phyloP scores from a whole-genome alignment of 768 basidiomycete species.

The Cyclocybe aegerita region DNA sequence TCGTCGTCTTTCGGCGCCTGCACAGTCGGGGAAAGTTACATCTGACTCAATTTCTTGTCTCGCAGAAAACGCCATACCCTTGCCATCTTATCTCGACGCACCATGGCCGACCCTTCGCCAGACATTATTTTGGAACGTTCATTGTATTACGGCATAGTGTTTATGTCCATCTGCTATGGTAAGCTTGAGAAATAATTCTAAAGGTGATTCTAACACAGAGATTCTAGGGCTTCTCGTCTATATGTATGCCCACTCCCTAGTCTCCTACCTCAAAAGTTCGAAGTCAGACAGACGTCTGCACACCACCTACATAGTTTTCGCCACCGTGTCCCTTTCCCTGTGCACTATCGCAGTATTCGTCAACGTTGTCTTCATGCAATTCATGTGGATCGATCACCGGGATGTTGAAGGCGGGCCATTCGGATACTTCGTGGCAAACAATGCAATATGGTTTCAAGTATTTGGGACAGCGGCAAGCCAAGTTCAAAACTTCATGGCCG shows the following conservation, averaged over 20 bases:
- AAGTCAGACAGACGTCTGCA: not conserved
- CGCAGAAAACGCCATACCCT: too few relatives aligned
- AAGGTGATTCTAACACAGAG: too few relatives aligned
- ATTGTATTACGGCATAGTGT: not conserved
- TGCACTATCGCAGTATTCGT: not conserved
- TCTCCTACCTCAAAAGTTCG: not conserved
- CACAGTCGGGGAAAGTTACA: too few relatives aligned
- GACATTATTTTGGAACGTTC: not conserved
- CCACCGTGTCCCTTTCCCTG: not conserved
- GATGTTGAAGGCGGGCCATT: not conserved
- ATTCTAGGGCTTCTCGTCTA: not conserved
- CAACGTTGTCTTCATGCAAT: not conserved
- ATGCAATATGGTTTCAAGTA: not conserved
- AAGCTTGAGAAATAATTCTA: too few relatives aligned
- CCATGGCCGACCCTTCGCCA: too few relatives aligned
- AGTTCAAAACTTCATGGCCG: not conserved
- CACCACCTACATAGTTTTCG: not conserved
- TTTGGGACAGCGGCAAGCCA: not conserved
- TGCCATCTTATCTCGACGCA: too few relatives aligned
- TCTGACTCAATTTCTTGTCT: too few relatives aligned
- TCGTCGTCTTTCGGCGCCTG: too few relatives aligned
- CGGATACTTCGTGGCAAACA: not conserved
- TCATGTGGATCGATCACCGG: slow-evolving; percentile 3
- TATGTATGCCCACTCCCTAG: not conserved
- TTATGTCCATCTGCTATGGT: not conserved